phyloP scores from a whole-genome alignment of 495 filamentous ascomycete genomes.

The Penicillium arizonense region DNA sequence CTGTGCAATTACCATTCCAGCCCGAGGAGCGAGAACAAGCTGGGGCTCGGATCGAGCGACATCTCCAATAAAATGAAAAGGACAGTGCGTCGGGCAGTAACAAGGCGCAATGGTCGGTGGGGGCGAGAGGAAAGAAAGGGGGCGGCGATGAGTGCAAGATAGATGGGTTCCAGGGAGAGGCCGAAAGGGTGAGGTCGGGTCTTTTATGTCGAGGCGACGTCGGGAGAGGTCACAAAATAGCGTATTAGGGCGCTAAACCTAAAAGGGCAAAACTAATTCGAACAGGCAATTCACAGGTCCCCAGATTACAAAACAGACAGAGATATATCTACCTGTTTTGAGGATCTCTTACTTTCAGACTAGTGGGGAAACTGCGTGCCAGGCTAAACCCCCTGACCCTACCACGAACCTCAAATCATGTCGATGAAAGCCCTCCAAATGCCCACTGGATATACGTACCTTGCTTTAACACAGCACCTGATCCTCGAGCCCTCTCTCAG shows the following conservation, averaged over 20 bases:
- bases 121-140: constrained; percentile 18
- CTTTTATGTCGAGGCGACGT: constrained; percentile 9
- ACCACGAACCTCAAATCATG: no score
- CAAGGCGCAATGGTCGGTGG: constrained; percentile 14
- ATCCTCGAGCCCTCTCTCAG: no score
- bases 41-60: constrained; percentile 16
- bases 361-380: no score
- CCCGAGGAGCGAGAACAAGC: constrained; percentile 12
- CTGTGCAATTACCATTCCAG: constrained; percentile 13
- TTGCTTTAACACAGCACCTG: no score
- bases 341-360: no score
- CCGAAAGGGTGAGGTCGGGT: background rate
- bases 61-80: constrained; percentile 20
- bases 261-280: constrained; percentile 16
- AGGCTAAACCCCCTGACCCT: no score
- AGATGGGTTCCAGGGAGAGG: constrained; percentile 12
- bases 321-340: no score
- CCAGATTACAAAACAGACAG: no score
- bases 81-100: constrained; percentile 18
- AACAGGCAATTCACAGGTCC: constrained; percentile 19
- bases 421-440: no score
- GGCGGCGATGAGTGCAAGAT: constrained; percentile 19
- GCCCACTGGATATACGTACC: no score
- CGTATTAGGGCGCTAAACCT: constrained; percentile 16
- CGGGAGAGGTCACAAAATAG: constrained; percentile 9